phyloP scores from a whole-genome alignment of 73 alveolate species.

The Uronychia binucleata region DNA sequence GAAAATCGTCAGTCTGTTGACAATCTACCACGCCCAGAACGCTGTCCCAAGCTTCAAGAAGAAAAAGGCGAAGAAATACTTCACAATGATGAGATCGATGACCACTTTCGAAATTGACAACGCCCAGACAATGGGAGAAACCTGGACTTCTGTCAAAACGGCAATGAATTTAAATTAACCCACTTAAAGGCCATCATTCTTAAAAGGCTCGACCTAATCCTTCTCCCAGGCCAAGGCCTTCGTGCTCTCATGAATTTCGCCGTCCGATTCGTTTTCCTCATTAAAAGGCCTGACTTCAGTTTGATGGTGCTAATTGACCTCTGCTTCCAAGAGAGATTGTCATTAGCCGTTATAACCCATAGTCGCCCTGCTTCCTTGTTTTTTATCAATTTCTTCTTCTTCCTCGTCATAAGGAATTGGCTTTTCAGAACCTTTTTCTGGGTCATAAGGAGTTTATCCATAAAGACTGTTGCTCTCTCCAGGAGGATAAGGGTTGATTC shows the following conservation, averaged over 20 bases:
- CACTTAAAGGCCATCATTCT: too few relatives aligned
- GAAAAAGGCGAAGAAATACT: not conserved
- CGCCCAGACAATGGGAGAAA: not conserved
- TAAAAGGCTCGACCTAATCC: not conserved
- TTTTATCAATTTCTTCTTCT: too few relatives aligned
- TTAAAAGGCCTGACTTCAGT: too few relatives aligned
- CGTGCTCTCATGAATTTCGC: too few relatives aligned
- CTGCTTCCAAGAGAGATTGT: too few relatives aligned
- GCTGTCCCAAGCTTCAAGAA: not conserved
- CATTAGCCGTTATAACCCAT: too few relatives aligned
- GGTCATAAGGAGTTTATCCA: not conserved
- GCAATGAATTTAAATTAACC: not conserved
- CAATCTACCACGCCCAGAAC: not conserved
- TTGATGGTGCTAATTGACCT: too few relatives aligned
- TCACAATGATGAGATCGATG: not conserved
- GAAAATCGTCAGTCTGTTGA: not conserved
- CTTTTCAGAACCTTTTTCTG: too few relatives aligned
- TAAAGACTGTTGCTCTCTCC: not conserved
- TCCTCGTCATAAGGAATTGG: too few relatives aligned
- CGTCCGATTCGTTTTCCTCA: too few relatives aligned
- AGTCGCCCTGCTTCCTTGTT: too few relatives aligned
- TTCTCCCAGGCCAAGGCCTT: too few relatives aligned
- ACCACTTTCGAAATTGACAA: not conserved
- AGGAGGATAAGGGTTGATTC: slow-evolving; percentile 7
- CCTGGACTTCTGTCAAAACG: not conserved